Conservation (phyloP, 140 eudicot species). For the Artemisia princeps region DNA sequence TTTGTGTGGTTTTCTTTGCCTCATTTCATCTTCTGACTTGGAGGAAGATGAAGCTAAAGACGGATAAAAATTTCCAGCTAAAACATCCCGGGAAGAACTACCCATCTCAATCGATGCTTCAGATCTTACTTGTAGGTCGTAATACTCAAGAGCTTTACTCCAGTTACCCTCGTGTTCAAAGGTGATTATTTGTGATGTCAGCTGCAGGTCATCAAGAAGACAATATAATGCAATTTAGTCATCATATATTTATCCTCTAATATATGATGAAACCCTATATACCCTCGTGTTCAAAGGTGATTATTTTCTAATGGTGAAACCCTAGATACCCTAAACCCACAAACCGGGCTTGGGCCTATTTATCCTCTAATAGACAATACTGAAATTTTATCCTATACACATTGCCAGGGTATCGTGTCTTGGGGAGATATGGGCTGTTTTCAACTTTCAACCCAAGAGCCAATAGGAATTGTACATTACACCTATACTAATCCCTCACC, state of each 20-base stretch:
- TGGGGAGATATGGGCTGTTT: no score
- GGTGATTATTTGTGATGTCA: conserved; percentile 79
- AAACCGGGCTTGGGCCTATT: background rate
- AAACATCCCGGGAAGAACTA: conserved; percentile 20
- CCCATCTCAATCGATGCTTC: conserved; percentile 37
- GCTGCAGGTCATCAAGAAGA: conserved; percentile 35
- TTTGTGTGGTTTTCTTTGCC: conserved; percentile 62
- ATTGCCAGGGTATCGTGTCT: no score
- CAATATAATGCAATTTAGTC: background rate
- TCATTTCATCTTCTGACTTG: conserved; percentile 38
- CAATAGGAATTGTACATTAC: no score
- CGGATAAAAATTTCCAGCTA: conserved; percentile 30
- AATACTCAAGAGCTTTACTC: conserved; percentile 96
- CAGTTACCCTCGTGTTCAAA: conserved; percentile 98
- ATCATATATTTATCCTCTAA: background rate
- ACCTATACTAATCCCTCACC: no score
- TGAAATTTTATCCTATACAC: no score
- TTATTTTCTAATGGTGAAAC: no score
- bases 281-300: no score
- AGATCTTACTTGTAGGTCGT: conserved; percentile 78
- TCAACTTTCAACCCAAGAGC: no score
- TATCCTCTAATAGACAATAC: background rate
- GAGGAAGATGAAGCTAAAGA: conserved; percentile 28
- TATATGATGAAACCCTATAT: no score
- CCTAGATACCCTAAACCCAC: no score